Evolutionary conservation across 768 basidiomycete species (phyloP).

Genomic region (Tylopilus rubrobrunneus): DNA sequence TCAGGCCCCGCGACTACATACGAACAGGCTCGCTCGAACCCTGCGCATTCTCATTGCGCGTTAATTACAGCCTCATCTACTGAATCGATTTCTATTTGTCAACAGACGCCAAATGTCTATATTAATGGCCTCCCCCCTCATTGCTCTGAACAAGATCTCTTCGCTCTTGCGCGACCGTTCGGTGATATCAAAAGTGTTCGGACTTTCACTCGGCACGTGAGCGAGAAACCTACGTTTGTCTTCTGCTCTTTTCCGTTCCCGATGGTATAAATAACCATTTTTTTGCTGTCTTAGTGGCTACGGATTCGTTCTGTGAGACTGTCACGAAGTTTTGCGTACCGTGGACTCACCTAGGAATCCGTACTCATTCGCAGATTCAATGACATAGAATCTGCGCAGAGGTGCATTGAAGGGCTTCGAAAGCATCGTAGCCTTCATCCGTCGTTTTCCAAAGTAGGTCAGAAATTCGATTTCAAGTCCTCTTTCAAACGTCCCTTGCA

Average conservation of each 20-base stretch:
- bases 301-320: constrained; percentile 73
- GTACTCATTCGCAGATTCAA: constrained; percentile 50
- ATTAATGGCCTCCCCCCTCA: constrained; percentile 85
- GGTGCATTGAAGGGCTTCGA: constrained; percentile 67
- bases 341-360: background rate
- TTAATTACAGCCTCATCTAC: constrained; percentile 12
- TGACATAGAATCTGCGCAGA: constrained; percentile 61
- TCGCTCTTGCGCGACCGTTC: constrained; percentile 66
- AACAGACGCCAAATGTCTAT: constrained; percentile 72
- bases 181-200: constrained; percentile 74
- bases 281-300: constrained; percentile 53
- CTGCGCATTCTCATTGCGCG: constrained; percentile 12
- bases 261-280: background rate
- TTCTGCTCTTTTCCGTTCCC: constrained; percentile 7
- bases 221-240: constrained; percentile 56
- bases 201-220: constrained; percentile 80
- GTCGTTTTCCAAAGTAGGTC: constrained; percentile 75
- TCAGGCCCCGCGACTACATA: constrained; percentile 6
- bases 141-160: constrained; percentile 76
- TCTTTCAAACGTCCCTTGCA: constrained; percentile 18
- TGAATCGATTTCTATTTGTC: constrained; percentile 11
- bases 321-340: background rate
- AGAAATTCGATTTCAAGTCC: background rate
- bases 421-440: constrained; percentile 78
- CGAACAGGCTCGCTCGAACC: constrained; percentile 9